phyloP scores from a whole-genome alignment of 805 yeast species.

The Blastobotrys robertii region DNA sequence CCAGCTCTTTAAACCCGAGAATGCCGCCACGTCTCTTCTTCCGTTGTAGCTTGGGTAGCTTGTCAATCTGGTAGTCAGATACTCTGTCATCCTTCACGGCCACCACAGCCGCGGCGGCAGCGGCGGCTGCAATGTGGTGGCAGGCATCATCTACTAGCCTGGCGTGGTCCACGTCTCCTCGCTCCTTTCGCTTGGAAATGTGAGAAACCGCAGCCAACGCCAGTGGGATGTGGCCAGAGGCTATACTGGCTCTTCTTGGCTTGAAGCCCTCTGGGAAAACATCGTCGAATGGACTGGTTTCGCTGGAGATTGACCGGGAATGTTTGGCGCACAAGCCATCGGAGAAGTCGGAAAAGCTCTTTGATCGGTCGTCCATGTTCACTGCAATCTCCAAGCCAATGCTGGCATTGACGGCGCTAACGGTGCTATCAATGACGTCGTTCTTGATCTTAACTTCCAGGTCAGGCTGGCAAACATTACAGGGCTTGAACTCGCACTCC shows the following conservation, averaged over 20 bases:
- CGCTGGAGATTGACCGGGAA: no score
- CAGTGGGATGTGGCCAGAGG: slow-evolving; percentile 18
- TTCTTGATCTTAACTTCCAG: slow-evolving; percentile 14
- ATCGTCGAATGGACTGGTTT: background rate
- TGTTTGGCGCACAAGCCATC: background rate
- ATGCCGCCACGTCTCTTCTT: slow-evolving; percentile 31
- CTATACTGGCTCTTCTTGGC: slow-evolving; percentile 19
- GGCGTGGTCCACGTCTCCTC: slow-evolving; percentile 59
- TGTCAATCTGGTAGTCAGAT: slow-evolving; percentile 15
- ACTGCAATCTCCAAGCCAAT: slow-evolving; percentile 46
- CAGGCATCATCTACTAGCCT: slow-evolving; percentile 69
- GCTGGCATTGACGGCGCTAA: slow-evolving; percentile 42
- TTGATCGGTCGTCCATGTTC: slow-evolving; percentile 14
- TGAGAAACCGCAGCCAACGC: slow-evolving; percentile 12
- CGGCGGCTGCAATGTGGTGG: slow-evolving; percentile 74
- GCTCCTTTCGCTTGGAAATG: slow-evolving; percentile 15
- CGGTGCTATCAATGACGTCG: slow-evolving; percentile 36
- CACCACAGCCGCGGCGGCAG: slow-evolving; percentile 38
- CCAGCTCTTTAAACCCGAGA: slow-evolving; percentile 67
- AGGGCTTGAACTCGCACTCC: slow-evolving; percentile 38
- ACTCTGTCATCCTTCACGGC: slow-evolving; percentile 19
- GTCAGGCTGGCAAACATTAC: slow-evolving; percentile 48
- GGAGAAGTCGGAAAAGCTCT: slow-evolving; percentile 20
- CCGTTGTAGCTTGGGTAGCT: slow-evolving; percentile 14
- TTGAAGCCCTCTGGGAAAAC: slow-evolving; percentile 10